Base-by-base conservation (phyloP, 2,329 filamentous ascomycete genomes). In the Neopestalotiopsis sp. region DNA sequence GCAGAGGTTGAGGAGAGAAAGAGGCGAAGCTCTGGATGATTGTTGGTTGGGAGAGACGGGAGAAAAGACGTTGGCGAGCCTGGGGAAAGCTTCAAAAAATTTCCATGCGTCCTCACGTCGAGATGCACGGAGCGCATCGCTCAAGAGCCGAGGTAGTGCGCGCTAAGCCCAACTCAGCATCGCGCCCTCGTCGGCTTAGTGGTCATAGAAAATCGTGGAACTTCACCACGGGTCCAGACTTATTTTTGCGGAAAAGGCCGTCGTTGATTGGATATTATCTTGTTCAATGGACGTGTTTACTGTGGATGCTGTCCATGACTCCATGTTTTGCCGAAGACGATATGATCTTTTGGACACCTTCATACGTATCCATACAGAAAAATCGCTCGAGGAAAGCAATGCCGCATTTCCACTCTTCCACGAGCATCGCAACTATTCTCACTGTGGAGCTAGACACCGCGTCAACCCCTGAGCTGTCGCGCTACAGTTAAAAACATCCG, bases 21-120 rank as follows among this genome's bases (percentile, higher is more conserved):
- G 71, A 73, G 71, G 74, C 74, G 76, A 74, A 73, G 73, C 72
- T 73, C 74, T 28, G 10, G 42, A 30, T 65, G 42, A 67, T 32
- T 66, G 65, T 24, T 64, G 61, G 66, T 67, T 68, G 61, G 69
- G 65, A 71, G 72, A 71, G 68, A 68, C 62, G 45, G 66, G 70
- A 63, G 68, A 70, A 72, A 68, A 49, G 62, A 65, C 71, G 69
- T 69, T 69, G 73, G 72, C 70, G 72, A 69, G 67, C 71, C 68
- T 72, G 73, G 74, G 70, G 65, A 76, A 75, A 76, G 76, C 76
- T 78, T 76, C 74, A 78, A 78, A 79, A 78, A 75, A 74, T 78
- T 79, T 74, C 45, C 45, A 52, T 52, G 45, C 45, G 45, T 52
- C 74, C 72, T 64, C 75, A 72, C 69, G 69, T 71, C 74, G 71